Evolutionary conservation across 192 early-diverging fungal species (phyloP).

Genomic region (Umbelopsis isabellina): DNA sequence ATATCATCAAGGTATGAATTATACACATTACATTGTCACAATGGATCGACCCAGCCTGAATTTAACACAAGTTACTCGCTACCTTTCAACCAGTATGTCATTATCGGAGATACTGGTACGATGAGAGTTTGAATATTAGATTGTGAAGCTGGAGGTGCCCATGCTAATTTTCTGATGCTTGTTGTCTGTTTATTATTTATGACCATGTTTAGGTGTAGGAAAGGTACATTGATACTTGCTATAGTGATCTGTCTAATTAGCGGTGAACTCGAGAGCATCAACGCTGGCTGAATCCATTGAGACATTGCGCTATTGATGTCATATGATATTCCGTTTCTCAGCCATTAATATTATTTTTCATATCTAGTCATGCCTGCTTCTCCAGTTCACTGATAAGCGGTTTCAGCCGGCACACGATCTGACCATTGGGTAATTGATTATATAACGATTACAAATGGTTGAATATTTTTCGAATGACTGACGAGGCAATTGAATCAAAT

Average conservation of each 20-base stretch:
- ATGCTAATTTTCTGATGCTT: neutral
- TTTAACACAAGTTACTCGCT: neutral
- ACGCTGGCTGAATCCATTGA: too few relatives aligned
- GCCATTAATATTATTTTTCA: conserved; percentile 1
- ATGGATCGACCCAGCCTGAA: neutral
- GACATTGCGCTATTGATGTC: too few relatives aligned
- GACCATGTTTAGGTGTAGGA: conserved; percentile 64
- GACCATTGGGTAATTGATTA: conserved; percentile 68
- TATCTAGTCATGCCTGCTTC: conserved; percentile 69
- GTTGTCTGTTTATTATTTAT: conserved; percentile 4
- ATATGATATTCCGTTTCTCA: too few relatives aligned
- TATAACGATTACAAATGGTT: neutral
- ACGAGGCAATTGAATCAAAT: conserved; percentile 41
- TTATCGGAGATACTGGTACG: conserved; percentile 80
- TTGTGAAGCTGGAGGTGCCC: neutral
- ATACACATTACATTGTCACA: neutral
- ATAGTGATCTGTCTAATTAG: too few relatives aligned
- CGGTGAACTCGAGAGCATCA: too few relatives aligned
- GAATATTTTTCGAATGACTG: neutral
- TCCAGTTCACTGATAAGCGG: conserved; percentile 83
- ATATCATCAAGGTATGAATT: conserved; percentile 62
- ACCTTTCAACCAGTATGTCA: conserved; percentile 71
- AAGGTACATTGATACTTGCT: conserved; percentile 51
- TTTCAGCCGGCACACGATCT: conserved; percentile 82
- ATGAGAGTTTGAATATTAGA: neutral